phyloP scores from a whole-genome alignment of 306 rosid genomes.

The Rosa lucieae region DNA sequence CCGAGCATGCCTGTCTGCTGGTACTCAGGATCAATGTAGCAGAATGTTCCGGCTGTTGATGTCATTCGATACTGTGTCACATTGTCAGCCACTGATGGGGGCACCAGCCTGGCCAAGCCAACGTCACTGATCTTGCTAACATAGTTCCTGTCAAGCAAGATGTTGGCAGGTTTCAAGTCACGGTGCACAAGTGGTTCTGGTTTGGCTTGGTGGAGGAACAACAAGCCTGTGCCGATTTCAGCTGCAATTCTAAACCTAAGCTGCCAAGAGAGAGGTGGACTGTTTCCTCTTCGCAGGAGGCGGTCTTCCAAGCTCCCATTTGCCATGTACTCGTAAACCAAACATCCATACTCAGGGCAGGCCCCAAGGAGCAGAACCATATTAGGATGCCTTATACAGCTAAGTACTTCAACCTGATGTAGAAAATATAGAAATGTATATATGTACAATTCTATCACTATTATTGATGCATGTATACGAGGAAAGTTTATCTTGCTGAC shows the following conservation, averaged over 20 bases:
- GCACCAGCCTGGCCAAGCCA: slow-evolving; percentile 88
- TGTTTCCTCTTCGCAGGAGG: slow-evolving; percentile 57
- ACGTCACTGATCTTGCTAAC: slow-evolving; percentile 91
- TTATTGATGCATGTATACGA: background rate
- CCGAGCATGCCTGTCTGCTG: slow-evolving; percentile 98
- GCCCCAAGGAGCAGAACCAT: slow-evolving; percentile 98
- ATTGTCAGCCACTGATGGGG: slow-evolving; percentile 59
- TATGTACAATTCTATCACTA: background rate
- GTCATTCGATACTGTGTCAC: slow-evolving; percentile 89
- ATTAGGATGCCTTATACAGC: slow-evolving; percentile 94
- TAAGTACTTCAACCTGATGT: slow-evolving; percentile 79
- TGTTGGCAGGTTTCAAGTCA: slow-evolving; percentile 92
- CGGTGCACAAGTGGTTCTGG: slow-evolving; percentile 97
- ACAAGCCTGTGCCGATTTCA: slow-evolving; percentile 78
- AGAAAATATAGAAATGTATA: background rate
- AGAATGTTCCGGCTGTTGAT: slow-evolving; percentile 91
- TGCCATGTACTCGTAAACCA: slow-evolving; percentile 88
- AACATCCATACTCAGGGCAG: slow-evolving; percentile 93
- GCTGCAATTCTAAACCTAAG: slow-evolving; percentile 77
- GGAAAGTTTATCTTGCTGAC: background rate
- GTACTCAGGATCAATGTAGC: slow-evolving; percentile 95
- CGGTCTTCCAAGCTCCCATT: slow-evolving; percentile 89
- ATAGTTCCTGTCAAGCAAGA: slow-evolving; percentile 70
- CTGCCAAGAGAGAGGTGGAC: slow-evolving; percentile 75
- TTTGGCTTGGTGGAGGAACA: slow-evolving; percentile 92